Conservation (phyloP, 208 protist genomes). For the Angomonas deanei region DNA sequence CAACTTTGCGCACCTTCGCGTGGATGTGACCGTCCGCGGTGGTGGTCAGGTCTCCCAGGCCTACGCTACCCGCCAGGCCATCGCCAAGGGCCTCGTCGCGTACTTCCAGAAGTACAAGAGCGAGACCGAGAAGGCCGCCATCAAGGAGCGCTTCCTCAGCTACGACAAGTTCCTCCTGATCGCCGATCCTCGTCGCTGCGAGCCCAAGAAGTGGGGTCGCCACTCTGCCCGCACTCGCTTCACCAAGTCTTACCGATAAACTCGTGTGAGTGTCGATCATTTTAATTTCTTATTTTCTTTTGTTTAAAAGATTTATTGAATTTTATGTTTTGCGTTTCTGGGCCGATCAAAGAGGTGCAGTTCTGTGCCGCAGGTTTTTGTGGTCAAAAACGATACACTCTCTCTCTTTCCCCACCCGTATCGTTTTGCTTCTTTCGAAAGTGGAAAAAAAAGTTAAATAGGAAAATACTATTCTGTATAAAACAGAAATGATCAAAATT, state of each 20-base stretch:
- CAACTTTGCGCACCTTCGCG: constrained; percentile 94
- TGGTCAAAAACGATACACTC: too few species aligned
- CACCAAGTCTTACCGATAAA: constrained; percentile 96
- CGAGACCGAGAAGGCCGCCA: constrained; percentile 94
- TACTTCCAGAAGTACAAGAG: constrained; percentile 99
- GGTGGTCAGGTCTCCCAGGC: constrained; percentile 98
- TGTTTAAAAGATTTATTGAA: constrained; percentile 16
- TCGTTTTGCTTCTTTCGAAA: constrained; percentile 3
- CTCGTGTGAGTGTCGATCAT: neutral
- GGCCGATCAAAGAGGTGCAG: too few species aligned
- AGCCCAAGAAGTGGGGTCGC: constrained; percentile 99
- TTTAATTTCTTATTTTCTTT: constrained; percentile 8
- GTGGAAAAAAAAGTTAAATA: constrained; percentile 13
- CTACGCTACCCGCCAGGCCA: constrained; percentile 99
- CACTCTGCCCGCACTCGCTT: constrained; percentile 98
- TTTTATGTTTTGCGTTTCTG: neutral
- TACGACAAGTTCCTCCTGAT: constrained; percentile 99
- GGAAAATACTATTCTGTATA: constrained; percentile 2
- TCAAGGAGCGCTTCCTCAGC: constrained; percentile 96
- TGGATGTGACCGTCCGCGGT: constrained; percentile 96
- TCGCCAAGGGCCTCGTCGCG: constrained; percentile 98
- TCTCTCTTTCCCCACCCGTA: neutral
- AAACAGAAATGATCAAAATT: constrained; percentile 14
- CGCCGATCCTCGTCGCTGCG: constrained; percentile 98
- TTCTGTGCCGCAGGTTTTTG: too few species aligned